phyloP scores from a whole-genome alignment of 345 rosid genomes.

The Salix arbutifolia region DNA sequence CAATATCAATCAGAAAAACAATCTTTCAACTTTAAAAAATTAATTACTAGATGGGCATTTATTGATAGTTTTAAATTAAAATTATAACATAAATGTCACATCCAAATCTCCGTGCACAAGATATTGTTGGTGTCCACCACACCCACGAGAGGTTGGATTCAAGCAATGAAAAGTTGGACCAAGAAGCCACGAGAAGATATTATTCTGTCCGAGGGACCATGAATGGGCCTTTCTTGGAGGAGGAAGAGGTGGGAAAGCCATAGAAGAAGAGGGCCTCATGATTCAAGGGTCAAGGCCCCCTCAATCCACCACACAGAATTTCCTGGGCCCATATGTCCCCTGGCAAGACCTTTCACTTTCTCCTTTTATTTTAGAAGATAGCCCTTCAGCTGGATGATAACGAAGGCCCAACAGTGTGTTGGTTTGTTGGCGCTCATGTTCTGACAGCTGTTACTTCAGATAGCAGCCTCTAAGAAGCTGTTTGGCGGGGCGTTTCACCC shows the following conservation, averaged over 20 bases:
- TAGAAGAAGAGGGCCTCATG: not conserved
- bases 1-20: no score
- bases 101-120: not conserved
- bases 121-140: not conserved
- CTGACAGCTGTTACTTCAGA: not conserved
- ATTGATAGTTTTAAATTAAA: no score
- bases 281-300: not conserved
- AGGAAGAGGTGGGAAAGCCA: slow-evolving; percentile 1
- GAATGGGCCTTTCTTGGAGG: not conserved
- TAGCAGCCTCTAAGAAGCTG: no score
- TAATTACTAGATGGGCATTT: no score
- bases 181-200: not conserved
- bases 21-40: no score
- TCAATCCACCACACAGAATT: not conserved
- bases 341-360: not conserved
- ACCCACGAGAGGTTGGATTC: slow-evolving; percentile 4
- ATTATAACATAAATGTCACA: not conserved
- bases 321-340: not conserved
- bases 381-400: not conserved
- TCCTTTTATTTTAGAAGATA: not conserved
- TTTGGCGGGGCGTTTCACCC: no score
- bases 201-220: not conserved
- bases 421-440: slow-evolving; percentile 4
- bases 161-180: not conserved
- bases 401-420: not conserved